Evolutionary conservation across 352 stramenopile genomes (phyloP).

Genomic region (Phytopythium boreale): DNA sequence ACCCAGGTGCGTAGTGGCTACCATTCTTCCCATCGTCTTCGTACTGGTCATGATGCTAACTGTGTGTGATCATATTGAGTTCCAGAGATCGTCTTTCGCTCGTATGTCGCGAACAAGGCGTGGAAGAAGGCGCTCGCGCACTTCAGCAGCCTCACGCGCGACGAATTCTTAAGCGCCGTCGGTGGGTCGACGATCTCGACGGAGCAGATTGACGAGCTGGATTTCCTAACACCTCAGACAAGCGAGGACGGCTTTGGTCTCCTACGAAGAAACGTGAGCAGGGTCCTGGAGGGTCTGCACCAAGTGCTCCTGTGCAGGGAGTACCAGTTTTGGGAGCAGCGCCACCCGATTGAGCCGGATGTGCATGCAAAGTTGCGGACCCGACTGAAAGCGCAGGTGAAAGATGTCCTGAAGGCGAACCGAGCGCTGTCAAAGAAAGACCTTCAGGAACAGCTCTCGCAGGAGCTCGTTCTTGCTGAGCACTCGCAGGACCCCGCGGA

Average conservation of each 20-base stretch:
- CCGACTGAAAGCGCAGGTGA: constrained; percentile 55
- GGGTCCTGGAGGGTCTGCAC: constrained; percentile 66
- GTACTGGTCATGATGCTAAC: neutral
- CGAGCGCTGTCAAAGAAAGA: constrained; percentile 32
- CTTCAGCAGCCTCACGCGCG: constrained; percentile 53
- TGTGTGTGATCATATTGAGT: constrained; percentile 6
- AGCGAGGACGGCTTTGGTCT: constrained; percentile 82
- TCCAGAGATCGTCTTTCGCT: constrained; percentile 73
- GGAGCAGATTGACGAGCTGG: constrained; percentile 18
- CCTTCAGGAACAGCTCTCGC: constrained; percentile 35
- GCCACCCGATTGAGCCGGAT: constrained; percentile 57
- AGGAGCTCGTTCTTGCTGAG: constrained; percentile 45
- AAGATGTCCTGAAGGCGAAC: constrained; percentile 34
- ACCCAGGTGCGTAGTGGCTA: constrained; percentile 36
- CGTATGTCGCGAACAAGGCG: constrained; percentile 71
- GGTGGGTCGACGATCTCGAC: constrained; percentile 16
- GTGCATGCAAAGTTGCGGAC: constrained; percentile 57
- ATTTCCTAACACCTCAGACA: constrained; percentile 50
- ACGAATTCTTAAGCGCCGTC: constrained; percentile 42
- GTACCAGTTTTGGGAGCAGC: constrained; percentile 87
- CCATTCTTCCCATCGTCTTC: neutral
- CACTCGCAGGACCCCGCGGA: constrained; percentile 42
- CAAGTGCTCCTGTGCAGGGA: constrained; percentile 59
- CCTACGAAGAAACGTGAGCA: constrained; percentile 64
- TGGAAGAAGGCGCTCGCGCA: constrained; percentile 80